Evolutionary conservation across 2,329 filamentous ascomycete species (phyloP).

Genomic region (Emericellopsis atlantica): DNA sequence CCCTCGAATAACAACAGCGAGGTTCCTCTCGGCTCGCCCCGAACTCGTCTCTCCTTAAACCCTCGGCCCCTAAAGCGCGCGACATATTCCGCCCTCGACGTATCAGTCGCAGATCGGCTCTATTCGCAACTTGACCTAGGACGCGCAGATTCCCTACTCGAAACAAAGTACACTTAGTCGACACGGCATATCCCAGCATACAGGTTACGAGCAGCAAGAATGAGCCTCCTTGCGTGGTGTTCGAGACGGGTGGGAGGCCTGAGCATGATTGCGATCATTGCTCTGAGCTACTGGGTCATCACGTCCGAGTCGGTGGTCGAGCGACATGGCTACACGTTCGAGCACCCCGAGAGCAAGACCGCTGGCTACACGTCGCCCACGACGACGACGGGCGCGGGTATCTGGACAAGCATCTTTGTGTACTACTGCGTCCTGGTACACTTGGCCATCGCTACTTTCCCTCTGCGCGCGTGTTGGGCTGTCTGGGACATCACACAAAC

Average conservation of each 20-base stretch:
- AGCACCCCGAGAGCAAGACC: constrained; percentile 21
- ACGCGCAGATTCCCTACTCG: no score
- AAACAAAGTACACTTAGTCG: no score
- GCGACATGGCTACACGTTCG: constrained; percentile 28
- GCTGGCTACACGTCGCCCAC: constrained; percentile 15
- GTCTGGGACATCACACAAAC: constrained; percentile 43
- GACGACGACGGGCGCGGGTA: constrained; percentile 24
- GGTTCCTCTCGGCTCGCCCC: background rate
- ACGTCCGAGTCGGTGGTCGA: constrained; percentile 32
- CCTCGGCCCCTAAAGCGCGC: no score
- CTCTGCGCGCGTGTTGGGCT: constrained; percentile 48
- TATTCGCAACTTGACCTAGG: no score
- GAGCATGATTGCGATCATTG: constrained; percentile 35
- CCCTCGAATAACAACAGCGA: background rate
- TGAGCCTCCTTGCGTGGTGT: constrained; percentile 43
- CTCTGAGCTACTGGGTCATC: constrained; percentile 42
- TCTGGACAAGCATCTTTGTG: constrained; percentile 42
- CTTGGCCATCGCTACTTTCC: constrained; percentile 49
- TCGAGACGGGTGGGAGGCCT: constrained; percentile 40
- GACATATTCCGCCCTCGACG: no score
- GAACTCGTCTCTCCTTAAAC: background rate
- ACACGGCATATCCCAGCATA: no score
- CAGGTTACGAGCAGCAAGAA: constrained; percentile 11
- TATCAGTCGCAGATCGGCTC: no score
- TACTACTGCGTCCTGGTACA: constrained; percentile 57